These are phyloP conservation scores for Gentiana dahurica DNA, from an alignment of 257 asterid species.

Conservation along the genomic window DNA sequence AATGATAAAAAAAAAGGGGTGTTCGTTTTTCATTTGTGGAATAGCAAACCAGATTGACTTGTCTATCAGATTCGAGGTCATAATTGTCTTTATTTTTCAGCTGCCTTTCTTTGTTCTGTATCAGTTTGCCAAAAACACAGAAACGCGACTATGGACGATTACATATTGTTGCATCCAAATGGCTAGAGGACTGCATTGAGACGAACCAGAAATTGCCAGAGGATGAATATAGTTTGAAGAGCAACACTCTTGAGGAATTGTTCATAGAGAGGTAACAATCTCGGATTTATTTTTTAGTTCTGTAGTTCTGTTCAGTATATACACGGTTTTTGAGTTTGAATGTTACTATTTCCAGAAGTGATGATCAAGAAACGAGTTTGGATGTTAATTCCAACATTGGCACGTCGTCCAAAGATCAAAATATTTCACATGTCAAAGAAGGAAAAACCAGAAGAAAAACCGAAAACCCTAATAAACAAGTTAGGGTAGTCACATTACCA, in stretches of 20 bases:
- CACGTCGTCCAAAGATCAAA: conserved; percentile 6
- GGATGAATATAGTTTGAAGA: conserved; percentile 56
- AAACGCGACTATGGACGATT: conserved; percentile 32
- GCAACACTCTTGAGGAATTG: conserved; percentile 28
- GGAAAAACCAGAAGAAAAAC: conserved; percentile 13
- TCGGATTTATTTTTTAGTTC: too few species aligned
- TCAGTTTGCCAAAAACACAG: conserved; percentile 62
- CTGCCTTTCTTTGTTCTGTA: conserved; percentile 7
- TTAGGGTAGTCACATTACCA: conserved; percentile 42
- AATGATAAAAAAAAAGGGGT: too few species aligned
- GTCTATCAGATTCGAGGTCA: too few species aligned
- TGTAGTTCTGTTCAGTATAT: not conserved
- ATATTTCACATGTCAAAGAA: conserved; percentile 21
- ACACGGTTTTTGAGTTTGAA: not conserved
- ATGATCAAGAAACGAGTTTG: not conserved
- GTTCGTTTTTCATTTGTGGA: too few species aligned
- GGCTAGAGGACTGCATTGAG: conserved; percentile 75
- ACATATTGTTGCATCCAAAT: conserved; percentile 56
- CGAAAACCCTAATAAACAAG: conserved; percentile 14
- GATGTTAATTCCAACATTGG: conserved; percentile 8
- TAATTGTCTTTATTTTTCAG: too few species aligned
- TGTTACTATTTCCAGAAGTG: not conserved
- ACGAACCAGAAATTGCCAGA: conserved; percentile 48
- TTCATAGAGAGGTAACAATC: conserved; percentile 38
- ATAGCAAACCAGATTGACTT: too few species aligned